Conservation (phyloP, 2,329 filamentous ascomycete genomes). For the Scedosporium minutisporum region DNA sequence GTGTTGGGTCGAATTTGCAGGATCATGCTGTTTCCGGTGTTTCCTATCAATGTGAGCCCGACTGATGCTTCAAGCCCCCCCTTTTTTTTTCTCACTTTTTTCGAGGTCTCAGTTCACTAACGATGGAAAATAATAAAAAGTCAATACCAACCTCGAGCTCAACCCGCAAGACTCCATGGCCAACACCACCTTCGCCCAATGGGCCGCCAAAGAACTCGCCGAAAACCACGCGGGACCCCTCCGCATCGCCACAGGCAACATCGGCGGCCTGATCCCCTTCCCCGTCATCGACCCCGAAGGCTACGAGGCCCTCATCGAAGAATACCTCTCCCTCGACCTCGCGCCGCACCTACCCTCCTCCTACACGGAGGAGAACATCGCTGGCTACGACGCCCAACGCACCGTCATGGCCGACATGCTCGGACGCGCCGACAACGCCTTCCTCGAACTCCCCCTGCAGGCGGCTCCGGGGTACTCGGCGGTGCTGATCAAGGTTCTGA, state of each 20-base stretch:
- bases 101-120: neutral
- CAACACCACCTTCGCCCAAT: slow-evolving; percentile 11
- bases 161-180: slow-evolving; percentile 22
- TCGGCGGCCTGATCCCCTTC: slow-evolving; percentile 9
- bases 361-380: slow-evolving; percentile 10
- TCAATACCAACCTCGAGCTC: neutral
- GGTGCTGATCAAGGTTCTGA: slow-evolving; percentile 10
- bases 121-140: neutral
- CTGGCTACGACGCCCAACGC: slow-evolving; percentile 31
- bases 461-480: slow-evolving; percentile 6
- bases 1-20: slow-evolving; percentile 44
- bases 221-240: slow-evolving; percentile 14
- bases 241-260: slow-evolving; percentile 15
- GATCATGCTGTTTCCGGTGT: slow-evolving; percentile 28
- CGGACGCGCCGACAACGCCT: slow-evolving; percentile 19
- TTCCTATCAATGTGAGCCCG: slow-evolving; percentile 1
- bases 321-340: slow-evolving; percentile 8
- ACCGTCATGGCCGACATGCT: slow-evolving; percentile 39
- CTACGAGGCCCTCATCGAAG: slow-evolving; percentile 9
- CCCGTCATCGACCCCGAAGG: slow-evolving; percentile 10
- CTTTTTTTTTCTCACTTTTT: neutral
- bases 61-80: neutral
- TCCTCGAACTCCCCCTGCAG: slow-evolving; percentile 9
- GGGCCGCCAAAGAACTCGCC: slow-evolving; percentile 11
- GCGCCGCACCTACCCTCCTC: slow-evolving; percentile 8